These are phyloP conservation scores for Metschnikowia koreensis DNA, from an alignment of 805 yeast genomes.

Conservation along the genomic window DNA sequence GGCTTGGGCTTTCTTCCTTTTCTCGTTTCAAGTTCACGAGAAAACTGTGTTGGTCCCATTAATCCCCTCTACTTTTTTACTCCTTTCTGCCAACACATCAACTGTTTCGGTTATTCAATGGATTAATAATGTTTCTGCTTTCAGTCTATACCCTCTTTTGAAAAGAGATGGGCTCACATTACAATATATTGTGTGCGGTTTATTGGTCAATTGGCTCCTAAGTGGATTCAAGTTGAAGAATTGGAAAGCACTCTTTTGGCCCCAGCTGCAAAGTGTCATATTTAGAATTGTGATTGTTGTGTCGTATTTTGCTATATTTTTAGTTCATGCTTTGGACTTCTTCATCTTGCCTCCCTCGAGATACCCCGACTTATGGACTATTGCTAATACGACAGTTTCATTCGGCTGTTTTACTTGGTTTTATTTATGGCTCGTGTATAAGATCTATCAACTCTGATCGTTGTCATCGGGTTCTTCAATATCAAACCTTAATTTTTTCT, in stretches of 20 bases:
- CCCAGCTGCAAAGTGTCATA: conserved; percentile 20
- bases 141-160: conserved; percentile 85
- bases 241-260: conserved; percentile 22
- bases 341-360: conserved; percentile 49
- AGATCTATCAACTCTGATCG: conserved; percentile 20
- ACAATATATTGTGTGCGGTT: conserved; percentile 64
- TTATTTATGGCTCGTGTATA: conserved; percentile 80
- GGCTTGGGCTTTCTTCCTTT: conserved; percentile 83
- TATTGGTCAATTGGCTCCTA: conserved; percentile 76
- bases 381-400: conserved; percentile 69
- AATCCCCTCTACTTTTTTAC: conserved; percentile 75
- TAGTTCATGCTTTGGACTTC: conserved; percentile 55
- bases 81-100: conserved; percentile 50
- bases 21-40: conserved; percentile 95
- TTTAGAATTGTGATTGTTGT: conserved; percentile 27
- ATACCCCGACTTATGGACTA: conserved; percentile 85
- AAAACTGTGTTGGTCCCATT: conserved; percentile 87
- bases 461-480: not conserved
- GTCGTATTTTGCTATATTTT: conserved; percentile 44
- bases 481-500: conserved; percentile 1
- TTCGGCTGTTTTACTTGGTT: conserved; percentile 72
- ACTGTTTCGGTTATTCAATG: conserved; percentile 76
- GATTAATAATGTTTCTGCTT: conserved; percentile 81
- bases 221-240: conserved; percentile 52
- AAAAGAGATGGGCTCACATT: conserved; percentile 69